phyloP scores from a whole-genome alignment of 2,329 filamentous ascomycete genomes.

The Calcarisporium arbuscula region DNA sequence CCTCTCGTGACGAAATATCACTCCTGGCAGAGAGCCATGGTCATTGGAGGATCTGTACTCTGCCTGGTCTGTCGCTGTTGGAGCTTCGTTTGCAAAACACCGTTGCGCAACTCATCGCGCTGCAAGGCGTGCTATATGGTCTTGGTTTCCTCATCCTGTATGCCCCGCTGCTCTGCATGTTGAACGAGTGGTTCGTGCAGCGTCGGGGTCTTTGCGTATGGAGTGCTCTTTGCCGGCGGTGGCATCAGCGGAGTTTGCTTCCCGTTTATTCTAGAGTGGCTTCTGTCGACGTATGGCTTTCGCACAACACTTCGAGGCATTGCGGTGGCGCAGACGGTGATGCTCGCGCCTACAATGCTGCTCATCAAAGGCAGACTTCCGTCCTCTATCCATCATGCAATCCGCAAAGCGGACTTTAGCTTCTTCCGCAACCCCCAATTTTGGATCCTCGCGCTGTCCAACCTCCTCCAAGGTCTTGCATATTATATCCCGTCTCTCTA shows the following conservation, averaged over 20 bases:
- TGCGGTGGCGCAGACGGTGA: conserved; percentile 25
- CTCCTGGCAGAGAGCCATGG: too few species aligned
- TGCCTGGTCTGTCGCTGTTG: too few species aligned
- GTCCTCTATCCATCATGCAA: conserved; percentile 10
- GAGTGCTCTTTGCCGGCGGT: conserved; percentile 22
- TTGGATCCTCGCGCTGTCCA: conserved; percentile 44
- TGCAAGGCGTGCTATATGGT: conserved; percentile 33
- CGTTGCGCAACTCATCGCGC: conserved; percentile 34
- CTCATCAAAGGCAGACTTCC: conserved; percentile 29
- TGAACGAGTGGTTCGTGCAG: conserved; percentile 32
- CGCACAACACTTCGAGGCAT: conserved; percentile 27
- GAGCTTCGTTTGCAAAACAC: too few species aligned
- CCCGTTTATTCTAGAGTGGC: conserved; percentile 31
- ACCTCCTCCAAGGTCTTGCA: conserved; percentile 43
- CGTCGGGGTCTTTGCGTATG: conserved; percentile 32
- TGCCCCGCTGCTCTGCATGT: conserved; percentile 30
- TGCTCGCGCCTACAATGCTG: conserved; percentile 32
- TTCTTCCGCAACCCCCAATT: too few species aligned
- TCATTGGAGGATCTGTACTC: too few species aligned
- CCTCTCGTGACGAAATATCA: too few species aligned
- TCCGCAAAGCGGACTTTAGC: too few species aligned
- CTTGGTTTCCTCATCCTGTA: conserved; percentile 31
- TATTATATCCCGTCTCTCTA: conserved; percentile 48
- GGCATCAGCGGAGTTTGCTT: conserved; percentile 22
- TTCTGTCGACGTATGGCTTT: conserved; percentile 31